Base-by-base conservation (phyloP, 345 rosid species). In the Tarenaya hassleriana region DNA sequence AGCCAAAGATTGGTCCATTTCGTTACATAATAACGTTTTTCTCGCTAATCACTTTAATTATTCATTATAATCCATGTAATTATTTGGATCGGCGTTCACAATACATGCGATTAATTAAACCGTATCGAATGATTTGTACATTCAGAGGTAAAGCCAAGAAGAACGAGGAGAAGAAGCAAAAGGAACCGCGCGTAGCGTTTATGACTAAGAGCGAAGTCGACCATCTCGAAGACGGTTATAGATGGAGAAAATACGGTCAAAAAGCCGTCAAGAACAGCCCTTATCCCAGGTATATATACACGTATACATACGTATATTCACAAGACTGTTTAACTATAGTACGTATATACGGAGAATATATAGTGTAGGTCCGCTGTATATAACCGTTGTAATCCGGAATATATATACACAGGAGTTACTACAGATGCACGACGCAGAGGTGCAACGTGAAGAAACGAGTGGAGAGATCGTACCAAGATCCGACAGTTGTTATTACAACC, bases 181-280 rank as follows among this genome's bases (percentile, higher is more conserved):
- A 67, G 60, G 88, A 80, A 48, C 85, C 91, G 15, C 74, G 91
- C 59, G 72, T 78, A 69, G 85, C 95, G 17, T 86, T 86, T 73
- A 70, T 86, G 95, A 86, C 95, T 20, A 82, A 73, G 71, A 86
- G 85, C 33, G 95, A 86, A 47, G 75, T 80, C 48, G 95, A 86
- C 76, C 77, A 82, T 73, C 88, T 86, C 37, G 95, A 86, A 75
- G 95, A 86, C 66, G 95, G 91, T 19, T 86, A 82, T 46, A 67
- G 95, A 56, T 86, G 95, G 95, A 82, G 95, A 73, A 85, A 85
- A 71, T 85, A 85, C 55, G 95, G 95, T 58, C 95, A 85, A 60
- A 85, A 85, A 38, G 95, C 95, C 19, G 95, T 85, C 10, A 82
- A 86, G 61, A 80, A 86, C 21, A 86, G 90, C 58, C 81, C 85